phyloP scores from a whole-genome alignment of 139 green algal species.

The Auxenochlorella pyrenoidosa region DNA sequence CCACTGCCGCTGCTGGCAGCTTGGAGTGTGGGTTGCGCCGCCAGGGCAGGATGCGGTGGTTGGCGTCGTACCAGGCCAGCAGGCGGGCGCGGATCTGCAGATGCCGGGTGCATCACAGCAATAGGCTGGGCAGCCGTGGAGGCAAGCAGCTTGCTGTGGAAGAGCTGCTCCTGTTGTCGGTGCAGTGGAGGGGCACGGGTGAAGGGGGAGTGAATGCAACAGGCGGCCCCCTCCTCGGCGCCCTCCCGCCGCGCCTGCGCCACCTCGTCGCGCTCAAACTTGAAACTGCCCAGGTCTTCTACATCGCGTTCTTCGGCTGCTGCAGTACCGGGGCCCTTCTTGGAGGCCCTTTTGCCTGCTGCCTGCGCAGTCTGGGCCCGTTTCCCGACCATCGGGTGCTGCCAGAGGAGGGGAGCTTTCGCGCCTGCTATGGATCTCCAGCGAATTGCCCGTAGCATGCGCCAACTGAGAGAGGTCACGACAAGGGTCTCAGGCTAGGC shows the following conservation, averaged over 20 bases:
- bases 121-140: too few species aligned
- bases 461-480: too few species aligned
- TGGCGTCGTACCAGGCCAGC: slow-evolving; percentile 91
- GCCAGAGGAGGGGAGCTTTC: too few species aligned
- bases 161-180: too few species aligned
- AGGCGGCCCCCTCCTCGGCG: neutral
- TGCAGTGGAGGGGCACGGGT: neutral
- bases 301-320: neutral
- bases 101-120: neutral
- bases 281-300: neutral
- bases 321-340: neutral
- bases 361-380: neutral
- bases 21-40: slow-evolving; percentile 76
- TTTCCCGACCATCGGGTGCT: neutral
- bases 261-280: slow-evolving; percentile 8
- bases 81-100: slow-evolving; percentile 59
- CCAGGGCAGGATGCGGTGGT: slow-evolving; percentile 92
- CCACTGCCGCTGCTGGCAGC: neutral
- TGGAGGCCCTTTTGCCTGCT: neutral
- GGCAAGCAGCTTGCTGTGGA: too few species aligned
- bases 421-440: too few species aligned
- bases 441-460: too few species aligned
- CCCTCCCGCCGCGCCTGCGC: neutral
- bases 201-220: neutral
- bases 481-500: too few species aligned